Conservation (phyloP, 2,329 filamentous ascomycete species). For the Beauveria rudraprayagi region DNA sequence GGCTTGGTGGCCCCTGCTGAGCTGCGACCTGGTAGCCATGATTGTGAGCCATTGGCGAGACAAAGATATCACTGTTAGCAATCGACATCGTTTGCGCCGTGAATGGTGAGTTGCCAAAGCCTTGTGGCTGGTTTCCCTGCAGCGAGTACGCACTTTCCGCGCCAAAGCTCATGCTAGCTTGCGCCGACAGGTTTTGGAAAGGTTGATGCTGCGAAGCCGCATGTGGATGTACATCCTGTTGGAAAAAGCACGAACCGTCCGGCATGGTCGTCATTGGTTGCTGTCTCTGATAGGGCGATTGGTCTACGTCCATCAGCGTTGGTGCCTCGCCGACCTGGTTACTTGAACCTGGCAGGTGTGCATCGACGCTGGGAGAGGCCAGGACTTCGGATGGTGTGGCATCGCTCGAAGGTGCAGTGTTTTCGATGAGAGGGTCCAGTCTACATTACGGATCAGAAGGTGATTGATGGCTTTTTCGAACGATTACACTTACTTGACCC, state of each 20-base stretch:
- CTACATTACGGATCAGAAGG: not conserved
- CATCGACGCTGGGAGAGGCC: not conserved
- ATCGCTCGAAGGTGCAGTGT: not conserved
- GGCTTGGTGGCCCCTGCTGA: conserved; percentile 3
- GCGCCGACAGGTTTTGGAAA: not conserved
- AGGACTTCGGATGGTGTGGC: not conserved
- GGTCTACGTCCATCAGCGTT: not conserved
- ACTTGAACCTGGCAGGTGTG: not conserved
- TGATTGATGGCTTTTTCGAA: too few relatives aligned
- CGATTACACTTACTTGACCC: not conserved
- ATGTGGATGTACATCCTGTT: not conserved
- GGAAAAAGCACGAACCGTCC: not conserved
- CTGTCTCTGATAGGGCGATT: not conserved
- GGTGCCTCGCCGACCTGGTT: not conserved
- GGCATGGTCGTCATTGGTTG: not conserved
- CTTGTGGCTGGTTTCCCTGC: not conserved
- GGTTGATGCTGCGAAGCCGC: not conserved
- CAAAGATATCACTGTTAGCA: not conserved
- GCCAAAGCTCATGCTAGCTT: not conserved
- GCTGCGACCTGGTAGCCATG: not conserved
- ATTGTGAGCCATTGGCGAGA: not conserved
- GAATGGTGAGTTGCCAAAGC: not conserved
- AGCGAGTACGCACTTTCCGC: not conserved
- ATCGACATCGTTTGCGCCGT: not conserved
- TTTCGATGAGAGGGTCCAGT: not conserved